phyloP scores from a whole-genome alignment of 352 stramenopile genomes.

The Globisporangium sylvaticum region DNA sequence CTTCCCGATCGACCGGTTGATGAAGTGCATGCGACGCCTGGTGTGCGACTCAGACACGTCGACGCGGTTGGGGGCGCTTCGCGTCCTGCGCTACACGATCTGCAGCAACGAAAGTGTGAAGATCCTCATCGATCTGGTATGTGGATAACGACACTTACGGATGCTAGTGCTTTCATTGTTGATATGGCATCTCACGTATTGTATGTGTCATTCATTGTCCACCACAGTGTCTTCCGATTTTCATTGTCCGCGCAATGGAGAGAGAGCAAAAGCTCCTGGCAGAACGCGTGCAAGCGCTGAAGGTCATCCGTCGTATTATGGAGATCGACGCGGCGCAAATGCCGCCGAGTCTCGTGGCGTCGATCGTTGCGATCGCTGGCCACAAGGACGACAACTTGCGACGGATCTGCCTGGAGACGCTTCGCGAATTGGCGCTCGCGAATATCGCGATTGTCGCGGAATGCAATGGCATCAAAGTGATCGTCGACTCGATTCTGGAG shows the following conservation, averaged over 20 bases:
- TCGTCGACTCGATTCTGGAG: constrained; percentile 87
- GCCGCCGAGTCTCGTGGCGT: constrained; percentile 77
- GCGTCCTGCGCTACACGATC: constrained; percentile 82
- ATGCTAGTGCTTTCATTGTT: background rate
- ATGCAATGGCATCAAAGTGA: constrained; percentile 75
- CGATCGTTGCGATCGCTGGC: constrained; percentile 76
- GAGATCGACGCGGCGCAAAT: constrained; percentile 84
- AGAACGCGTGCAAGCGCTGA: constrained; percentile 84
- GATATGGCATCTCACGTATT: background rate
- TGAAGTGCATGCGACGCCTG: constrained; percentile 74
- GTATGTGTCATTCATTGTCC: background rate
- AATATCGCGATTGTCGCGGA: constrained; percentile 84
- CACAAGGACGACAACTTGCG: constrained; percentile 90
- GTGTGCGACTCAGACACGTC: constrained; percentile 79
- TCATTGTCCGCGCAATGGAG: constrained; percentile 81
- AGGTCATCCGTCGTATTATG: constrained; percentile 80
- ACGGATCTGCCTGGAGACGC: constrained; percentile 80
- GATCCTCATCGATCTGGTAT: constrained; percentile 59
- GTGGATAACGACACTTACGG: background rate
- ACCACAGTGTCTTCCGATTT: constrained; percentile 63
- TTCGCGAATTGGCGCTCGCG: constrained; percentile 74
- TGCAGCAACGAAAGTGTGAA: constrained; percentile 71
- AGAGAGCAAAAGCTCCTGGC: constrained; percentile 83
- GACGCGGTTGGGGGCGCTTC: constrained; percentile 65
- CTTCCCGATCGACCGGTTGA: constrained; percentile 77